These are phyloP conservation scores for Aspergillus sp. DNA, from an alignment of 2,329 filamentous ascomycete genomes.

Conservation along the genomic window DNA sequence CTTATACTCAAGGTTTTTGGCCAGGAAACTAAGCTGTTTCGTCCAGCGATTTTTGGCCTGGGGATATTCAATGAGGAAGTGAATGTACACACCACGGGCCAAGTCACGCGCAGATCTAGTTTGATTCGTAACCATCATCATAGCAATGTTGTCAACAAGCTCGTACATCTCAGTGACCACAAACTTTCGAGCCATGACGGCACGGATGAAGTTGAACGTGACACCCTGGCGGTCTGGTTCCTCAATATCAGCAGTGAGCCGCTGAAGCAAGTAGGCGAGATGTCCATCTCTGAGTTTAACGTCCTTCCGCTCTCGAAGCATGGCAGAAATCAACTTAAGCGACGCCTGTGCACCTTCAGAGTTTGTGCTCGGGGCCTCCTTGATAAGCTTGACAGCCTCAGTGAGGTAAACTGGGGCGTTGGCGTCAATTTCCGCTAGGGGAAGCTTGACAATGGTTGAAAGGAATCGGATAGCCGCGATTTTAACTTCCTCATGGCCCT, in stretches of 20 bases:
- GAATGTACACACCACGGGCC: slow-evolving; percentile 84
- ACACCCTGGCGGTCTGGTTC: slow-evolving; percentile 90
- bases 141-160: slow-evolving; percentile 81
- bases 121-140: slow-evolving; percentile 94
- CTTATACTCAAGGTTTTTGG: slow-evolving; percentile 88
- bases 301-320: slow-evolving; percentile 77
- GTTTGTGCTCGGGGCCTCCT: slow-evolving; percentile 72
- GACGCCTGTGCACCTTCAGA: slow-evolving; percentile 84
- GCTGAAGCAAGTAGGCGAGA: slow-evolving; percentile 77
- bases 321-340: slow-evolving; percentile 80
- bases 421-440: slow-evolving; percentile 67
- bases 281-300: slow-evolving; percentile 77
- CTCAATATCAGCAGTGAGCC: slow-evolving; percentile 83
- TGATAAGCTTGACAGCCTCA: slow-evolving; percentile 80
- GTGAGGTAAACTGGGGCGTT: slow-evolving; percentile 76
- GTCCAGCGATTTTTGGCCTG: slow-evolving; percentile 86
- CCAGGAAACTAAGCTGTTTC: slow-evolving; percentile 84
- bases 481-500: slow-evolving; percentile 88
- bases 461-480: slow-evolving; percentile 84
- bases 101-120: slow-evolving; percentile 84
- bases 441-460: slow-evolving; percentile 79
- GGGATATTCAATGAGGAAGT: slow-evolving; percentile 92
- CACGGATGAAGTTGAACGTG: slow-evolving; percentile 90
- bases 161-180: slow-evolving; percentile 89
- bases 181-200: slow-evolving; percentile 80